A percentile compares a stretch with the other conserved stretches of the same genome.
These are phyloP conservation scores for Talaromyces thailandensis DNA, from an alignment of 495 filamentous ascomycete species.

Conservation along the genomic window DNA sequence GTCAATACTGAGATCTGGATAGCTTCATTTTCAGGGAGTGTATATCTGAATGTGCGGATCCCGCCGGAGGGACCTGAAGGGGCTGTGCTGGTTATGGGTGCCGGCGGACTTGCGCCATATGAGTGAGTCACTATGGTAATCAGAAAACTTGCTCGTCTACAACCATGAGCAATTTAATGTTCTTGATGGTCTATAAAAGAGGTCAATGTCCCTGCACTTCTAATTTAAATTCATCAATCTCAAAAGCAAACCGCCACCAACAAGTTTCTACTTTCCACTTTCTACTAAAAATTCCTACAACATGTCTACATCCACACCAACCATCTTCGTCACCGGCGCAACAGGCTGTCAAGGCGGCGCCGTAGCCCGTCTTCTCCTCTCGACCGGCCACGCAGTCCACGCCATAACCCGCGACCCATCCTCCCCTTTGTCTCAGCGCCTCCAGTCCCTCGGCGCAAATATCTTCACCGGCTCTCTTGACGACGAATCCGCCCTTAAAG, in stretches of 20 bases:
- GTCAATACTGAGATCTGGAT: neutral
- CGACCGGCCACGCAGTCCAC: constrained; percentile 25
- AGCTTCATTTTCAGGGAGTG: neutral
- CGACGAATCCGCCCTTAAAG: constrained; percentile 24
- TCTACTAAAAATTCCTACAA: constrained; percentile 12
- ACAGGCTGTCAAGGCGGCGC: constrained; percentile 43
- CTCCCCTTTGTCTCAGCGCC: constrained; percentile 22
- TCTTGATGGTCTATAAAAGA: no score
- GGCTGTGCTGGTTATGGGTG: neutral
- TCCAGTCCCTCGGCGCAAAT: constrained; percentile 28
- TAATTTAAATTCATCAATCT: neutral
- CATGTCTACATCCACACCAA: constrained; percentile 17
- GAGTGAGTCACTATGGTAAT: neutral
- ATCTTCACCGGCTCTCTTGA: constrained; percentile 32
- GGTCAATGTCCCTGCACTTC: neutral
- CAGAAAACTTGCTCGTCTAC: neutral
- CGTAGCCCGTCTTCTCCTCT: constrained; percentile 27
- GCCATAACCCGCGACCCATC: constrained; percentile 28
- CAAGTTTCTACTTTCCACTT: neutral
- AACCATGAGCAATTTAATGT: no score
- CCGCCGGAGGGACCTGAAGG: neutral
- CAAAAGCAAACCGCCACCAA: neutral
- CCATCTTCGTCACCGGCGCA: constrained; percentile 36
- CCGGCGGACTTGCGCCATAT: neutral
- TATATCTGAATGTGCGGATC: neutral